Percentiles rank a stretch among this genome's conserved stretches.
Evolutionary conservation across 2,329 filamentous ascomycete species (phyloP).

Genomic region (Colletotrichum sp.): DNA sequence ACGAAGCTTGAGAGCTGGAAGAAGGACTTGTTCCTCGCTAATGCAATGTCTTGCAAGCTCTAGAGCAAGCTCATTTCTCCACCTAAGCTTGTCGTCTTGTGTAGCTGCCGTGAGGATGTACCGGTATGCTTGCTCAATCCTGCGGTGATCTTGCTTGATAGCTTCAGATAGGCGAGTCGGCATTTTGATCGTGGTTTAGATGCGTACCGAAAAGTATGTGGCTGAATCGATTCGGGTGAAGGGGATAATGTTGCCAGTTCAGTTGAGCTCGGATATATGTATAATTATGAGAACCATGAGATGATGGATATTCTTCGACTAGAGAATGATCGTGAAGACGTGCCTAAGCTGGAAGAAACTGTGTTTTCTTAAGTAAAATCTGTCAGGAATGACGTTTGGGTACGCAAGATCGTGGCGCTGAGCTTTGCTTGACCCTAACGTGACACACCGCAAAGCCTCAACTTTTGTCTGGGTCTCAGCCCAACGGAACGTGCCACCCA

Average conservation of each 20-base stretch:
- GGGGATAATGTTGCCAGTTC: too few relatives aligned
- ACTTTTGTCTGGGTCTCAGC: not conserved
- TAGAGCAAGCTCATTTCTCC: slow-evolving; percentile 11
- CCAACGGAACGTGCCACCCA: not conserved
- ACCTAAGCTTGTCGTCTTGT: not conserved
- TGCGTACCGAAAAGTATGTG: too few relatives aligned
- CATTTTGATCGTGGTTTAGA: not conserved
- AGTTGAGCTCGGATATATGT: too few relatives aligned
- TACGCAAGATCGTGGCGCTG: not conserved
- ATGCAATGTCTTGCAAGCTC: slow-evolving; percentile 19
- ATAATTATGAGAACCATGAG: too few relatives aligned
- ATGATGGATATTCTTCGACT: too few relatives aligned
- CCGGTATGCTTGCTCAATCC: slow-evolving; percentile 14
- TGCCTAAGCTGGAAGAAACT: too few relatives aligned
- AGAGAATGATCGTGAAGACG: too few relatives aligned
- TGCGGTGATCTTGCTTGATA: slow-evolving; percentile 15
- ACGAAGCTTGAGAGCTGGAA: not conserved
- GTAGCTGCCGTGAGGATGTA: slow-evolving; percentile 1
- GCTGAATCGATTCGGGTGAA: too few relatives aligned
- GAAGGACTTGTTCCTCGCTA: slow-evolving; percentile 10
- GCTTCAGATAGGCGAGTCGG: slow-evolving; percentile 3
- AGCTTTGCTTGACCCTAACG: not conserved
- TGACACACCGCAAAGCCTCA: not conserved
- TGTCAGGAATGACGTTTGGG: not conserved
- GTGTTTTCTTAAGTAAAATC: not conserved